Base-by-base conservation (phyloP, 208 protist genomes). In the Leishmania aethiopica region DNA sequence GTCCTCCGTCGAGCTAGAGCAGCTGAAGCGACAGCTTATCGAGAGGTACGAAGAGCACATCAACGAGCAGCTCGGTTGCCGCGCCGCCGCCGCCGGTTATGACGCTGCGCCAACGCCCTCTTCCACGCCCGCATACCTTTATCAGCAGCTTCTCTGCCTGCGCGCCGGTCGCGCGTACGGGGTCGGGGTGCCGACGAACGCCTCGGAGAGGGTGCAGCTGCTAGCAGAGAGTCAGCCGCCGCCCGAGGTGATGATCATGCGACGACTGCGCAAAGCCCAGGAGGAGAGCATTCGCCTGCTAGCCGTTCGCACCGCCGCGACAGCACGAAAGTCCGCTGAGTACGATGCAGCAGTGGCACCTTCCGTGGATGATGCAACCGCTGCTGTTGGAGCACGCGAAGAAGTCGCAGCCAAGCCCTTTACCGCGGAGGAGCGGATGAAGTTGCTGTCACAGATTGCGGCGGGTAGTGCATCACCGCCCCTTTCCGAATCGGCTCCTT, bases 71-170 rank as follows among this genome's bases (percentile, higher is more conserved):
- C 59, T 53, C n/a, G 60, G 13, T 32, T 8, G 59, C 35, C 45
- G 74, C 37, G 40, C 37, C 7, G 57, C 32, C 25, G 75, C 53
- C n/a, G 59, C 13, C 13, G 64, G 49, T 3, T 47, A 60, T 15
- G 49, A 55, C 32, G 5, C 40, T 11, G 40, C 42, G 7, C 59
- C 42, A 3, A 28, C 25, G 37, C 15, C 28, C 32, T 80, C 37
- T 53, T 15, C 81, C 19, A 42, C 45, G 3, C 42, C 83, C 19
- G 86, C 88, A 5, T 86, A 88, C 42, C 74, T 87, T 15, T 80
- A 78, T 40, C 90, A 91, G 40, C 88, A 89, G 64, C 77, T 93
- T 15, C 84, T 93, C 13, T 87, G 90, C 32, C 88, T 88, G 35
- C 84, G 88, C n/a, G 84, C 84, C 3, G 76, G 84, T n/a, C 74